Evolutionary conservation across 495 filamentous ascomycete genomes (phyloP).

Genomic region (Podospora fimiseda): DNA sequence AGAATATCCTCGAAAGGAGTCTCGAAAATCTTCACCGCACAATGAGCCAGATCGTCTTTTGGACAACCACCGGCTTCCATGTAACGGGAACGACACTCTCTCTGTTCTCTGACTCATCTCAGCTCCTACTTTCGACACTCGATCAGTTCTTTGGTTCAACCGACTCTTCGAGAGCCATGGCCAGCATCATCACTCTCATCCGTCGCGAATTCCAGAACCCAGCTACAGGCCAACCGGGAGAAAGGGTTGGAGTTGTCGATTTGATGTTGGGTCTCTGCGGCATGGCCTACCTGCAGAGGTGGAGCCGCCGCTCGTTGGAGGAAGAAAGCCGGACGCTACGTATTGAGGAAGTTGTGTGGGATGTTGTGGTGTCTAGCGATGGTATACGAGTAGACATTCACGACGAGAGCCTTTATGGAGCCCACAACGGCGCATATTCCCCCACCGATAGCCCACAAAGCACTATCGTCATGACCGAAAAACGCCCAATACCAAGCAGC

Average conservation of each 20-base stretch:
- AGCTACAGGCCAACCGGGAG: conserved; percentile 49
- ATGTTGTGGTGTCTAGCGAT: conserved; percentile 67
- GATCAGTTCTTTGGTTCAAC: conserved; percentile 73
- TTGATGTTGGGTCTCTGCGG: conserved; percentile 61
- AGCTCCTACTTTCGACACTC: conserved; percentile 58
- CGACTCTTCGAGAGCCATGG: conserved; percentile 73
- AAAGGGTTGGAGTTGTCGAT: conserved; percentile 59
- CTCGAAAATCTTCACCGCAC: conserved; percentile 57
- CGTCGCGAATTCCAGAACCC: conserved; percentile 64
- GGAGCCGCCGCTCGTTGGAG: conserved; percentile 56
- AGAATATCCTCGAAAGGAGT: conserved; percentile 56
- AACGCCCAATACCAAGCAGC: conserved; percentile 33
- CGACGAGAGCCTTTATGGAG: conserved; percentile 31
- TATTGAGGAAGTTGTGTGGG: conserved; percentile 65
- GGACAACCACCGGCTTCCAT: conserved; percentile 63
- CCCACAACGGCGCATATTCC: conserved; percentile 19
- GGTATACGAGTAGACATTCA: conserved; percentile 56
- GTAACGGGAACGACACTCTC: conserved; percentile 57
- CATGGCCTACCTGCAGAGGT: conserved; percentile 64
- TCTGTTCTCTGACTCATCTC: conserved; percentile 55
- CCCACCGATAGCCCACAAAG: conserved; percentile 14
- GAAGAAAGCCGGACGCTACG: conserved; percentile 45
- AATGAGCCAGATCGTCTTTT: conserved; percentile 60
- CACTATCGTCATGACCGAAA: conserved; percentile 34
- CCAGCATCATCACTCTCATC: conserved; percentile 68